Evolutionary conservation across 2,329 filamentous ascomycete species (phyloP), one percentile per base, ranked within the genome.

Genomic region (Xylaria sp.): DNA sequence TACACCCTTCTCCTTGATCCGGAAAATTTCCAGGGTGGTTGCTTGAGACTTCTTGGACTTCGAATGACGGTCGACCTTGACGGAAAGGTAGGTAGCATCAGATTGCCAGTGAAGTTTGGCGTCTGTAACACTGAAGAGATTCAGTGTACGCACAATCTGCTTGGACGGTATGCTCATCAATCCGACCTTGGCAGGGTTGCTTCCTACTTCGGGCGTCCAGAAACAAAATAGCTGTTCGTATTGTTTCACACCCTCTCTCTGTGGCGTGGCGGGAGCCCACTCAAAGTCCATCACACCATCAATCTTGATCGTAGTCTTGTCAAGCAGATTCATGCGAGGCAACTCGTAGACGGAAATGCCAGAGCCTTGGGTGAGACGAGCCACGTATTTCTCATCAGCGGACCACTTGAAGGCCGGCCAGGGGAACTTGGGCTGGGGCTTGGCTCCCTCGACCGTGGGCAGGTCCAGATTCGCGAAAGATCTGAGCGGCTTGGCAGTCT

Each of bases 361-460:
- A 67, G 92, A 85, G 66, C 89, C 90, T 66, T 91, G 92, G 63
- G 87, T 91, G 80, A 97, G 86, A 64, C 94, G 87, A 19, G 94
- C 94, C 63, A 97, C 92, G 74, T 96, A 99, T 76, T 95, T 94
- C 78, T 97, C 92, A 72, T 99, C 94, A 2, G 94, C 82, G 35
- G 94, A 97, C 94, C 94, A 99, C 80, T 99, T 99, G 86, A 99
- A 99, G 1, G 93, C 92, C 23, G 94, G 94, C 94, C 94, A 99
- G 72, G 94, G 90, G 69, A 95, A 86, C 83, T 97, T 97, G 76
- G 92, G 91, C 10, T 77, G 76, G 49, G 76, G 76, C 82, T 96
- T 95, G 65, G 84, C 78, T 62, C 84, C 85, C 44, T 87, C 44
- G 80, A 80, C 34, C 6, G 83, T 83, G 35, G 90, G 85, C 11